phyloP scores from a whole-genome alignment of 2,329 filamentous ascomycete genomes.

The Tolypocladium album region DNA sequence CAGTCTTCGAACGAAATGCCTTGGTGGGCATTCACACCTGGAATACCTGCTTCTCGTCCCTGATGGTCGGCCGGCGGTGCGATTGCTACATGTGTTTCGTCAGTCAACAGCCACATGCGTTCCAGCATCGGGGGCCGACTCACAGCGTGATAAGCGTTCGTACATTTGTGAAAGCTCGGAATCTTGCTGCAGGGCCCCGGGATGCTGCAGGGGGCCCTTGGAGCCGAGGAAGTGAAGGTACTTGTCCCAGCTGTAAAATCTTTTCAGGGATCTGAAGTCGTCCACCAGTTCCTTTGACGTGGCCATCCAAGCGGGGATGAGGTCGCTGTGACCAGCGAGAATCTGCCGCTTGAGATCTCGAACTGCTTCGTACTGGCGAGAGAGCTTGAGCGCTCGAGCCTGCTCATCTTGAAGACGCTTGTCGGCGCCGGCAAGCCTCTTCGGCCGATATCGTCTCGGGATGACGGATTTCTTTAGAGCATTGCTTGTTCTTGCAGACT shows the following conservation, averaged over 20 bases:
- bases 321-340: slow-evolving; percentile 28
- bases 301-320: slow-evolving; percentile 44
- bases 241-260: slow-evolving; percentile 58
- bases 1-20: slow-evolving; percentile 74
- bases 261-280: slow-evolving; percentile 52
- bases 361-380: slow-evolving; percentile 32
- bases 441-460: slow-evolving; percentile 33
- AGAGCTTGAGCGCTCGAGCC: slow-evolving; percentile 25
- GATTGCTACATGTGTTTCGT: slow-evolving; percentile 3
- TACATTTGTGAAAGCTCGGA: slow-evolving; percentile 44
- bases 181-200: slow-evolving; percentile 16
- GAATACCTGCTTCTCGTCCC: background rate
- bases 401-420: slow-evolving; percentile 33
- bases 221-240: slow-evolving; percentile 46
- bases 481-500: background rate
- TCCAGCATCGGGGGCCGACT: slow-evolving; percentile 12
- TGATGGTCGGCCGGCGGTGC: slow-evolving; percentile 6
- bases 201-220: slow-evolving; percentile 12
- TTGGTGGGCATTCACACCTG: slow-evolving; percentile 39
- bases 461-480: slow-evolving; percentile 5
- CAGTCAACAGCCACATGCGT: slow-evolving; percentile 3
- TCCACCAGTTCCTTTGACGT: slow-evolving; percentile 49
- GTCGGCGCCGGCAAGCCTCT: slow-evolving; percentile 32
- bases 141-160: slow-evolving; percentile 43
- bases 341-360: slow-evolving; percentile 30